Evolutionary conservation across 1,139 yeast species (phyloP), one percentile per base, ranked within the genome.

Genomic region (Groenewaldozyma auringiensis): DNA sequence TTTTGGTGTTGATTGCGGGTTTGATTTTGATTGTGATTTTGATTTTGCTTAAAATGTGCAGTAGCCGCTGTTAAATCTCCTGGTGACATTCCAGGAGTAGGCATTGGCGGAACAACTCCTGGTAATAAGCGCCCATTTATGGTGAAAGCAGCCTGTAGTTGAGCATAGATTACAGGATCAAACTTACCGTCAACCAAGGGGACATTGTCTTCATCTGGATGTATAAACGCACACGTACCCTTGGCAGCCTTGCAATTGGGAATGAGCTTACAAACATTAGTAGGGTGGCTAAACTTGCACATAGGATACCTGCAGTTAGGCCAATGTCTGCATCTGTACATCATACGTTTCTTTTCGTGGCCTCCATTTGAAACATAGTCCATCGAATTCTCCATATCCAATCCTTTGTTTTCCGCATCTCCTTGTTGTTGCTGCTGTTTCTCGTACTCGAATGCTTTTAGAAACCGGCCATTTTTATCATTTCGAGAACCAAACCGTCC

Each of bases 201-300:
- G 40, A 41, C 33, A 13, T 75, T 82, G 63, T 86, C 96, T 66
- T 86, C 86, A 50, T 83, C 85, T 9, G 94, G 89, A 62, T 87
- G 96, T 55, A 87, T 69, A 58, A 69, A 85, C 53, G 79, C 81
- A 65, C 96, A 87, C 0, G 94, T 83, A 17, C 94, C 94, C 22
- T 84, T 83, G 4, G 82, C 76, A 56, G 83, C 81, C 22, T 84
- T 75, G 67, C 96, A 87, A 58, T 81, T 75, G 46, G 94, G 94
- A 63, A 73, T 85, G n/a, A 76, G 76, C 63, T 74, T 78, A 63
- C 96, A 87, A 11, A 72, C 72, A 55, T 75, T 82, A 1, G 87
- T 79, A 21, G 96, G 95, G 65, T 87, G 96, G 1, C 88, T 77
- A 58, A 75, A 81, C 46, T 72, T 75, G 63, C 95, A 87, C 43